Evolutionary conservation across 225 moss, liverwort and hornwort genomes (phyloP), one percentile per base, ranked within the genome.

Genomic region (Lunularia cruciata): DNA sequence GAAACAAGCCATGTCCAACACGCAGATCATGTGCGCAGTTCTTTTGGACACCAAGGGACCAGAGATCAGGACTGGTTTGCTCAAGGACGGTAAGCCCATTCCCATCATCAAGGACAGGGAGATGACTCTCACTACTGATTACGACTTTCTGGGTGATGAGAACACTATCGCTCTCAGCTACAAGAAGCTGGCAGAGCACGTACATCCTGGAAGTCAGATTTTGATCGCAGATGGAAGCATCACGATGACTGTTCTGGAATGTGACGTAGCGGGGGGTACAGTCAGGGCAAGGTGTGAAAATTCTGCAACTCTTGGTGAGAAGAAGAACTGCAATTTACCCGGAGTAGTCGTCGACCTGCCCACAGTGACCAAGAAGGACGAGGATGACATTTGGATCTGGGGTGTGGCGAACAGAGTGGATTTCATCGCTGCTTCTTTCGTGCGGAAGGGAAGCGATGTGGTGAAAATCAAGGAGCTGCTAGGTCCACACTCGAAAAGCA

Each of bases 141-240:
- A 87, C 63, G 68, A 32, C 2, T 71, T 71, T 25, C 57, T 74
- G 63, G 89, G 89, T 9, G 86, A 89, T 40, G 80, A 82, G 70
- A 71, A 77, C 0, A 83, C 81, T 79, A 87, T 89, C 0, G 59
- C 61, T 55, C 85, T 89, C 72, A 87, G 89, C 79, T 89, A 89
- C 74, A 52, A 68, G 0, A 89, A 89, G 79, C 73, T 89, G 43
- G 83, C 89, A 4, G 81, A 77, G 20, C 86, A 89, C 52, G 58
- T 88, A 57, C 65, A 76, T n/a, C 88, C 90, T 4, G 90, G 83
- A 3, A 83, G 79, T 57, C 57, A 49, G 20, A 91, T 91, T 67
- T 20, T 91, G 75, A 86, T 88, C 48, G 86, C 90, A 0, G 90
- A 91, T 60, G 90, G 90, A 0, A 57, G 82, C 37, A 87, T 91